These are phyloP conservation scores for Apiospora rasikravindrae DNA, from an alignment of 2,329 filamentous ascomycete species.

Conservation along the genomic window DNA sequence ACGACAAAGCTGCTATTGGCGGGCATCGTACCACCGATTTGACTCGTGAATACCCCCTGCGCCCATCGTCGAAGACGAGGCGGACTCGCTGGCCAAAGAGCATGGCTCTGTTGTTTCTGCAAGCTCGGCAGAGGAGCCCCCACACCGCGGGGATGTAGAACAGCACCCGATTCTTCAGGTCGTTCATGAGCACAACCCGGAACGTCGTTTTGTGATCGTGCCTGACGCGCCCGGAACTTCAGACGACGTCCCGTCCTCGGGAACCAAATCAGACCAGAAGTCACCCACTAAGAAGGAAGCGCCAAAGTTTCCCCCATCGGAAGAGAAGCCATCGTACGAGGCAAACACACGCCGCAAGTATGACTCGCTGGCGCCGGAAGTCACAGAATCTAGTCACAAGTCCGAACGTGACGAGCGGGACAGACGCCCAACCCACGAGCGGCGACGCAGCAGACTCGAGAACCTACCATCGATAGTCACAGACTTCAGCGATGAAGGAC, in stretches of 20 bases:
- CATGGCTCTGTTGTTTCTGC: constrained; percentile 45
- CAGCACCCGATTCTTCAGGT: constrained; percentile 72
- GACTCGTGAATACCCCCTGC: constrained; percentile 49
- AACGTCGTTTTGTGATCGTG: constrained; percentile 70
- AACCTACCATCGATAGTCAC: constrained; percentile 40
- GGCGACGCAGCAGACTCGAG: constrained; percentile 34
- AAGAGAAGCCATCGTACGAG: constrained; percentile 36
- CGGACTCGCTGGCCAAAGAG: constrained; percentile 66
- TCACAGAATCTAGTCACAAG: constrained; percentile 24
- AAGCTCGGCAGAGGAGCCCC: constrained; percentile 58
- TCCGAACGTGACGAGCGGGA: constrained; percentile 25
- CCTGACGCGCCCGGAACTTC: constrained; percentile 33
- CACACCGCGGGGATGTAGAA: constrained; percentile 67
- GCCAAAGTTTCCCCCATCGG: constrained; percentile 20
- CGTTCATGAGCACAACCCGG: constrained; percentile 63
- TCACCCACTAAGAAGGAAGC: constrained; percentile 18
- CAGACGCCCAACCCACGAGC: constrained; percentile 29
- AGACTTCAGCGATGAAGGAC: constrained; percentile 26
- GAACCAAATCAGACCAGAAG: neutral
- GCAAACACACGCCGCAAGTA: constrained; percentile 52
- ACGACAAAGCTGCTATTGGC: too few relatives aligned
- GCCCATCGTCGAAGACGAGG: constrained; percentile 74
- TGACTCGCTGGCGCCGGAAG: constrained; percentile 35
- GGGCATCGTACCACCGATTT: neutral
- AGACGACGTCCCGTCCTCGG: neutral